phyloP scores from a whole-genome alignment of 768 basidiomycete species.

The Naganishia kalamii region DNA sequence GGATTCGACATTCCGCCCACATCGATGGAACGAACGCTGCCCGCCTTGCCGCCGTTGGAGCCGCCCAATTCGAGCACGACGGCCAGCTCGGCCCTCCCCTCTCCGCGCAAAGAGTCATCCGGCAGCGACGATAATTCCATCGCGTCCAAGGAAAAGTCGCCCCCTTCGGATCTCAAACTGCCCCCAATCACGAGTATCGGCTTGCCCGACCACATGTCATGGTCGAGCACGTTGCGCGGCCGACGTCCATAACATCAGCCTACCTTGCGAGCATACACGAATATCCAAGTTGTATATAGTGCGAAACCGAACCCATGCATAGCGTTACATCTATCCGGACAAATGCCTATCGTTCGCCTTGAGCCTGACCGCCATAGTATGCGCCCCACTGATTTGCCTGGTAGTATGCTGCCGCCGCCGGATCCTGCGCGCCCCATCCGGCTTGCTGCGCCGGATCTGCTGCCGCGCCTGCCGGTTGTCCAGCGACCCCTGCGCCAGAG shows the following conservation, averaged over 20 bases:
- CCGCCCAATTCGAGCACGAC: neutral
- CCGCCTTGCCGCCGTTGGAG: neutral
- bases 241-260: neutral
- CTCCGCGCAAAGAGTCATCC: neutral
- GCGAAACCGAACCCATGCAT: neutral
- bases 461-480: neutral
- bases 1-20: neutral
- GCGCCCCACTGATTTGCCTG: conserved; percentile 23
- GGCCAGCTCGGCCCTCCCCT: neutral
- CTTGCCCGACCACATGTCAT: neutral
- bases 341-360: neutral
- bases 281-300: neutral
- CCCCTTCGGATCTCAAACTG: conserved; percentile 2
- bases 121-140: neutral
- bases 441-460: neutral
- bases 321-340: neutral
- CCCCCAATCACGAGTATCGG: conserved; percentile 5
- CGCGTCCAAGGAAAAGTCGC: neutral
- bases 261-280: neutral
- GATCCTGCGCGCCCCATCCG: neutral
- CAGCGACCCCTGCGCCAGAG: conserved; percentile 34
- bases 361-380: conserved; percentile 25
- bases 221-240: neutral
- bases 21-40: neutral
- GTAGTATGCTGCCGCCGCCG: conserved; percentile 14